Conservation (phyloP, 169 alveolate genomes). For the Cryptosporidium bovis region DNA sequence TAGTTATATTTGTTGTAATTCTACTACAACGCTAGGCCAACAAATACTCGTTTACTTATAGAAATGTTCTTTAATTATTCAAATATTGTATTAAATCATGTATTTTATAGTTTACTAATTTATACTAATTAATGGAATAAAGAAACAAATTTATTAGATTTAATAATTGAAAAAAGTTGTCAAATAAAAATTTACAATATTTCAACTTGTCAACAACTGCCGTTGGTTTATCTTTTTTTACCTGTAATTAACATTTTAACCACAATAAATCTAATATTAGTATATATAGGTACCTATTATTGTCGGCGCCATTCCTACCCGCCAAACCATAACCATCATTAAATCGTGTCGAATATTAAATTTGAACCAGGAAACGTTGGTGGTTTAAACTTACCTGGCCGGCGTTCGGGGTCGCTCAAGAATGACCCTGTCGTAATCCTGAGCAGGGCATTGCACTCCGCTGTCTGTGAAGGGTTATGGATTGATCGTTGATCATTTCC, state of each 20-base stretch:
- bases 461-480: slow-evolving; percentile 95
- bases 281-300: slow-evolving; percentile 10
- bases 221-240: background rate
- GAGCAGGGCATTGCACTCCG: slow-evolving; percentile 97
- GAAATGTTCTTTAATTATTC: background rate
- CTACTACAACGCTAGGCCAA: too few relatives aligned
- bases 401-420: slow-evolving; percentile 98
- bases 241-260: background rate
- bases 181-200: background rate
- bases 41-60: too few relatives aligned
- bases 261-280: slow-evolving; percentile 3
- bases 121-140: too few relatives aligned
- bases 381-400: slow-evolving; percentile 93
- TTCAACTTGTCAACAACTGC: background rate
- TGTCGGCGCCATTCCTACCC: slow-evolving; percentile 8
- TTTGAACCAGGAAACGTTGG: too few relatives aligned
- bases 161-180: too few relatives aligned
- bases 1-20: too few relatives aligned
- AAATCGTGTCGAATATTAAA: slow-evolving; percentile 11
- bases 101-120: slow-evolving; percentile 23
- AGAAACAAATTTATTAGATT: background rate
- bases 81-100: background rate
- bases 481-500: slow-evolving; percentile 93
- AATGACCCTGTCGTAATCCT: slow-evolving; percentile 95
- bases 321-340: slow-evolving; percentile 49